Percentiles rank a stretch among this genome's conserved stretches.
These are phyloP conservation scores for Cryptococcus maquisensis DNA, from an alignment of 1,284 basidiomycete genomes.

Conservation along the genomic window DNA sequence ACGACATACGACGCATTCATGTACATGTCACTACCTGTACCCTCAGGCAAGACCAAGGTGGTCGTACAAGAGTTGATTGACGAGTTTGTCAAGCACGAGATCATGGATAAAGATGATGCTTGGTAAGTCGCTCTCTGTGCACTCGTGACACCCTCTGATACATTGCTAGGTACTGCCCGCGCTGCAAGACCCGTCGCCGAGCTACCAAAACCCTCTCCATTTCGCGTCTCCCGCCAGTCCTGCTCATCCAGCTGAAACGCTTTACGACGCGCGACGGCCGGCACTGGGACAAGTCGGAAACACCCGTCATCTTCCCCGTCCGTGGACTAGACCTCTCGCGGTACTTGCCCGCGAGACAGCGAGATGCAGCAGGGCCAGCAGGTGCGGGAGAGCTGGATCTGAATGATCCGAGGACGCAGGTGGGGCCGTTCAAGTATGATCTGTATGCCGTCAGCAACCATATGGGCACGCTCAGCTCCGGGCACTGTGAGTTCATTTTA, in stretches of 20 bases:
- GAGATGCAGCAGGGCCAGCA: too few relatives aligned
- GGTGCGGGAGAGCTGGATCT: slow-evolving; percentile 28
- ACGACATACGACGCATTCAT: slow-evolving; percentile 98
- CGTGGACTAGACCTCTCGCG: slow-evolving; percentile 79
- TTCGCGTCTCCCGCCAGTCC: slow-evolving; percentile 83
- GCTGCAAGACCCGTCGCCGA: slow-evolving; percentile 78
- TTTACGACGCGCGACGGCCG: slow-evolving; percentile 82
- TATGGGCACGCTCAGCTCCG: slow-evolving; percentile 80
- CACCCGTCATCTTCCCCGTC: slow-evolving; percentile 81
- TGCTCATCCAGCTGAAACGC: slow-evolving; percentile 93
- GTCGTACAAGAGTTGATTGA: slow-evolving; percentile 79
- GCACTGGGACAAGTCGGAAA: slow-evolving; percentile 93
- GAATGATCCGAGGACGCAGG: slow-evolving; percentile 72
- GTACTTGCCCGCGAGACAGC: slow-evolving; percentile 79
- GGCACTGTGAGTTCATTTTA: slow-evolving; percentile 71
- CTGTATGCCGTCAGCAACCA: slow-evolving; percentile 89
- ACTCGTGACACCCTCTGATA: neutral
- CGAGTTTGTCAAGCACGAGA: slow-evolving; percentile 83
- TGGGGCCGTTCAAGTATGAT: slow-evolving; percentile 81
- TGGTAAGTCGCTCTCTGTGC: slow-evolving; percentile 60
- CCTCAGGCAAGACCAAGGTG: slow-evolving; percentile 62
- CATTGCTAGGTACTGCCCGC: slow-evolving; percentile 75
- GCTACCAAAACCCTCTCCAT: slow-evolving; percentile 82
- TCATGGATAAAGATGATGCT: slow-evolving; percentile 88
- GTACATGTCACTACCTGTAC: slow-evolving; percentile 88